Evolutionary conservation across 768 basidiomycete species (phyloP), one percentile per base, ranked within the genome.

Genomic region (Lyophyllum shimeji): DNA sequence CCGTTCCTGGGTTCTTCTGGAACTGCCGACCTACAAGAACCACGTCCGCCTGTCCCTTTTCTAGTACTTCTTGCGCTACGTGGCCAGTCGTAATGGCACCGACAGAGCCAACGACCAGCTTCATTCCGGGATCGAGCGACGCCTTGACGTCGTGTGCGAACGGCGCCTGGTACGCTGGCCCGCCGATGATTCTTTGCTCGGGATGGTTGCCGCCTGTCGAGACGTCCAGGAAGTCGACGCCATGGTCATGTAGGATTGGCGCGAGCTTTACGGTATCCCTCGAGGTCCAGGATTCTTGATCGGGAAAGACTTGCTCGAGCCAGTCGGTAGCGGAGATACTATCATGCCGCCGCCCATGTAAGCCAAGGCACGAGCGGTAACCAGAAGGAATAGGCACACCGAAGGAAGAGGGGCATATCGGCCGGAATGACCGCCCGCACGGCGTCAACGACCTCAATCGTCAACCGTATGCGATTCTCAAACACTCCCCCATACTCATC

Each of bases 291-390:
- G 82, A 82, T 13, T 79, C 78, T 58, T 86, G 82, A 53, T 86
- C 70, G 0, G 84, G 82, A 1, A 80, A 69, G 2, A 75, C 72
- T 53, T 81, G 75, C 60, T 85, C 84, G 11, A 89, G 71, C 85
- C 89, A 89, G 56, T 93, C 92, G 0, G 83, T 86, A 1, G 83
- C 92, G 39, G 85, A 87, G 20, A 93, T 70, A n/a, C 85, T 84
- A 45, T 3, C 13, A 15, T n/a, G 13, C 17, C 27, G 17, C 18
- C 42, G 56, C n/a, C 49, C 44, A 52, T 4, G 21, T 11, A 27
- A 72, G 55, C 9, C 18, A 25, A 23, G 15, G n/a, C n/a, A n/a
- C n/a, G n/a, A n/a, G n/a, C n/a, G n/a, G 23, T 21, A 12, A 1
- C 7, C 33, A 12, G 23, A 44, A 7, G 44, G 24, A 33, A 46